Percentiles rank a stretch among this genome's conserved stretches.
phyloP scores from a whole-genome alignment of 2,329 filamentous ascomycete species.

The Fusarium dimerum region DNA sequence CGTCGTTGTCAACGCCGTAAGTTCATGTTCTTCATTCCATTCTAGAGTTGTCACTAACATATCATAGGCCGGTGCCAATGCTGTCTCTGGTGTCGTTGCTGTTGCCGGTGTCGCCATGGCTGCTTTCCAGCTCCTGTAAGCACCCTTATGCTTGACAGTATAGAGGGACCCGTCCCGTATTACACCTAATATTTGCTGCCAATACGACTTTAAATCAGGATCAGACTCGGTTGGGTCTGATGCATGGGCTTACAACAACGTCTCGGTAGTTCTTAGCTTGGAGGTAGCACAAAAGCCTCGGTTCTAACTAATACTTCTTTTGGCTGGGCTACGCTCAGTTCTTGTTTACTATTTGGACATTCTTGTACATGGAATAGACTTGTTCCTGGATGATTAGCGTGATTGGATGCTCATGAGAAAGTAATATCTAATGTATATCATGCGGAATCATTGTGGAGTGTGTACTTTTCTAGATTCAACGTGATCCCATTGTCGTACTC shows the following conservation, averaged over 20 bases:
- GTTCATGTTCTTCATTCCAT: neutral
- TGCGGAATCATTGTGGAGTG: neutral
- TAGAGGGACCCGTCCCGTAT: neutral
- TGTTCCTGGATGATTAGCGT: neutral
- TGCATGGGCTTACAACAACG: neutral
- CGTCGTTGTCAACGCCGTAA: neutral
- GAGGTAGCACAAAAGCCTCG: neutral
- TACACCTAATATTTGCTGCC: neutral
- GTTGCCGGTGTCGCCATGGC: slow-evolving; percentile 3
- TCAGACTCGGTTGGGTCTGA: neutral
- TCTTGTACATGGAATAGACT: neutral
- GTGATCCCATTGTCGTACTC: too few relatives aligned
- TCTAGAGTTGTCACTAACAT: neutral
- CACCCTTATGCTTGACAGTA: neutral
- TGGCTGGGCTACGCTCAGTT: neutral
- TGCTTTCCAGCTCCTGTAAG: slow-evolving; percentile 14
- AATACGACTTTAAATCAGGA: neutral
- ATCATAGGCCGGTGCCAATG: slow-evolving; percentile 1
- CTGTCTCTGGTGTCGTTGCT: neutral
- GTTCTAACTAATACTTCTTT: neutral
- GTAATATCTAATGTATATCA: neutral
- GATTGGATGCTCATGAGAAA: neutral
- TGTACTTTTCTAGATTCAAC: neutral
- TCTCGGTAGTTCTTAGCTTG: neutral
- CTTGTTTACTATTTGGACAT: neutral